Evolutionary conservation across 352 stramenopile genomes (phyloP).

Genomic region (Phytophthora pinifolia): DNA sequence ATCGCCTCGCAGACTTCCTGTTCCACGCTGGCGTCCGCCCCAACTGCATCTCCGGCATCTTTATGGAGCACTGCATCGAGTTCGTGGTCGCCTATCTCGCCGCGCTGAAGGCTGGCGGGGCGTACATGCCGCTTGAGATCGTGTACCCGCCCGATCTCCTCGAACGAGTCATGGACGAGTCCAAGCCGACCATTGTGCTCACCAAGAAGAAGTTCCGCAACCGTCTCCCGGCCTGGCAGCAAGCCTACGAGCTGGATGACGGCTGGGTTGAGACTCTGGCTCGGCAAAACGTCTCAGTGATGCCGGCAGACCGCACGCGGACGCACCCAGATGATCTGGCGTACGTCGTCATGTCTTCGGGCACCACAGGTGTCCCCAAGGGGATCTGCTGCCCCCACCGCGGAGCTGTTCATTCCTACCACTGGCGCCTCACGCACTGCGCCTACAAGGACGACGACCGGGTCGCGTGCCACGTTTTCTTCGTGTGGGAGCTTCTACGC

Average conservation of each 20-base stretch:
- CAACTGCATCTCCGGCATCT: constrained; percentile 75
- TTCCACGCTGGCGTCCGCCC: constrained; percentile 65
- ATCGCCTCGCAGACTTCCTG: constrained; percentile 64
- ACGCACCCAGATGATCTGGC: constrained; percentile 87
- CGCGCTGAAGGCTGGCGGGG: constrained; percentile 87
- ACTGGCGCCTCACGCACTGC: constrained; percentile 85
- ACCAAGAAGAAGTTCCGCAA: constrained; percentile 78
- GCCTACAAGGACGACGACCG: constrained; percentile 72
- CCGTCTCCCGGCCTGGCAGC: constrained; percentile 68
- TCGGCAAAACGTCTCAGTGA: constrained; percentile 33
- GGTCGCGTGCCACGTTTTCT: constrained; percentile 94
- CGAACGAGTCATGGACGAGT: constrained; percentile 87
- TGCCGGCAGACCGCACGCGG: constrained; percentile 57
- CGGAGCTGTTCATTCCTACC: constrained; percentile 91
- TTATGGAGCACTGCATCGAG: constrained; percentile 92
- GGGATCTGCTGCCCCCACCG: constrained; percentile 94
- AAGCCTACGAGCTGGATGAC: constrained; percentile 66
- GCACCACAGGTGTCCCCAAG: constrained; percentile 92
- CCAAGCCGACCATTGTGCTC: constrained; percentile 84
- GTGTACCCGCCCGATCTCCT: constrained; percentile 91
- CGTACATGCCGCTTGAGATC: constrained; percentile 90
- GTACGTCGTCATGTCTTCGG: constrained; percentile 93
- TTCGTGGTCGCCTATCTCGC: constrained; percentile 92
- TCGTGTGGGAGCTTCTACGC: constrained; percentile 93
- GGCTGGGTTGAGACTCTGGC: constrained; percentile 44